Base-by-base conservation (phyloP, 1,284 basidiomycete species). In the Malassezia brasiliensis region DNA sequence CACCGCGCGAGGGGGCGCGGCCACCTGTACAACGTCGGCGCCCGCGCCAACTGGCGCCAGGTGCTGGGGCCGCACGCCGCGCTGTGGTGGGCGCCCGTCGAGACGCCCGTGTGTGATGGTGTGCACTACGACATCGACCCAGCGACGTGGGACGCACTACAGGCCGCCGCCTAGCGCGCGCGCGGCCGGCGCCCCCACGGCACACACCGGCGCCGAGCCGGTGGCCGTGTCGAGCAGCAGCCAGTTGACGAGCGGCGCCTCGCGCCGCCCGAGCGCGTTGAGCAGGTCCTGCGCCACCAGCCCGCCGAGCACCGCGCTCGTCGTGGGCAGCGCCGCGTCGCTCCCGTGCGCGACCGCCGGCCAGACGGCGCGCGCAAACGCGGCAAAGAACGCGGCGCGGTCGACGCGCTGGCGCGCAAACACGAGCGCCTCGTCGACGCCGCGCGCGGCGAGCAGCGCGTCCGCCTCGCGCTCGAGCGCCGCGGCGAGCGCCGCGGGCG, bases 201-300 rank as follows among this genome's bases (percentile, higher is more conserved):
- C 32, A n/a, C 41, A 42, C 28, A 56, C 39, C 17, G 46, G 50
- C 28, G 54, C 54, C 4, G 31, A 20, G 45, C 54, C 54, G 6
- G 15, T 7, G 7, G 36, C 28, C 9, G 89, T 88, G 73, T 93
- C 85, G 61, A 91, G 88, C n/a, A 84, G 80, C 64, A 93, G 85
- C 68, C 96, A 85, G 75, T 98, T 96, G 49, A 86, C 85, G 58
- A 96, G 85, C 1, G 93, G 93, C 42, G 85, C 83, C 68, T 96
- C 91, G 52, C 89, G 84, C 51, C 85, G 87, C 39, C 86, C 87
- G 35, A 98, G 79, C 0, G 87, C 83, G 75, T 96, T 93, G 41
- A 99, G 79, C 49, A 96, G 85, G 74, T 96, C 93, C 76, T 98
- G 94, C 2, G 85, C 90, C 14, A 96, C 77, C 75, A 96, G 82